Evolutionary conservation across 192 early-diverging fungal species (phyloP), one percentile per base, ranked within the genome.

Genomic region (Bifiguratus adelaidae): DNA sequence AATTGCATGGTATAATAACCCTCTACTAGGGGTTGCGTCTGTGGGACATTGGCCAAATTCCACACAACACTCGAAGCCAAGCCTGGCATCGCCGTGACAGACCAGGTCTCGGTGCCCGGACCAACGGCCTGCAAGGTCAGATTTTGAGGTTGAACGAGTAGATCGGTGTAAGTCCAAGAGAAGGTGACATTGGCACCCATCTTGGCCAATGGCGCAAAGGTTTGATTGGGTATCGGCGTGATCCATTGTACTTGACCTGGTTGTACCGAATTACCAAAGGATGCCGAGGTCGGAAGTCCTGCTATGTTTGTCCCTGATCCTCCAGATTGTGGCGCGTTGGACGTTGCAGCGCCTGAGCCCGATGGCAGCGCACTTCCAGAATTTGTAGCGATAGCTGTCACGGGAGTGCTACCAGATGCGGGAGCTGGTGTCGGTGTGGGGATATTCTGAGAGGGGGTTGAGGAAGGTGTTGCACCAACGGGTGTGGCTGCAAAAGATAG

Each of bases 1-100:
- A 65, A 19, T 26, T 50, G 47, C 18, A 65, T 55, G n/a, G 57
- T 52, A 38, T 65, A 65, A 8, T 19, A 32, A 18, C 55, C 62
- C 30, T 54, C 58, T 41, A 58, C 52, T 42, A 65, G 47, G 18
- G 62, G 62, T 7, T 50, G 48, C 15, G 47, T 43, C 7, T 33
- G 27, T 2, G 53, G 43, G 6, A 58, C 56, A 29, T 37, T 22
- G 5, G 29, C 42, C 2, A 65, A 22, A 2, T 65, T 40, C 62
- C 62, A 65, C 0, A 65, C 56, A 36, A 43, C 52, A 30, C 47
- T 58, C 1, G 52, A 54, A 12, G 52, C 56, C 8, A 33, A 28
- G 9, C 56, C 62, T 30, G 25, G 41, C 25, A 59, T 5, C 25
- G 44, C 29, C 22, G 53, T 20, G 30, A 65, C 52, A 19, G 55